Evolutionary conservation across 805 yeast genomes (phyloP).

Genomic region (Sugiyamaella boreocaroliniensis): DNA sequence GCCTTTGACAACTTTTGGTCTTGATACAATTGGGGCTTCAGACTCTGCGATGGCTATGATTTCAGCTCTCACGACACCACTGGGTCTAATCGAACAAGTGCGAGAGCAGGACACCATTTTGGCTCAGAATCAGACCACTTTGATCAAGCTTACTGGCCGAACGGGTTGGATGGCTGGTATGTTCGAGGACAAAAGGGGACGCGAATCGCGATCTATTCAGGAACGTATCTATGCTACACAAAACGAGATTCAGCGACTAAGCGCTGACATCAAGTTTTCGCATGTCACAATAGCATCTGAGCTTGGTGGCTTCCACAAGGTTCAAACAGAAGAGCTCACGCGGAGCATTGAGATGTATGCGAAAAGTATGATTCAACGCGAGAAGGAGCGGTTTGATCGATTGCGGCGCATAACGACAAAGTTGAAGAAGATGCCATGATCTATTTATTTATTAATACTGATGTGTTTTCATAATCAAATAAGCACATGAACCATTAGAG

Average conservation of each 20-base stretch:
- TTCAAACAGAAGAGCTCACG: slow-evolving; percentile 30
- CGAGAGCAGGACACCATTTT: slow-evolving; percentile 20
- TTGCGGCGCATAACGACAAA: slow-evolving; percentile 12
- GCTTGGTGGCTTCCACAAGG: slow-evolving; percentile 32
- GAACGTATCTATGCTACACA: slow-evolving; percentile 26
- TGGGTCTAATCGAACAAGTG: slow-evolving; percentile 23
- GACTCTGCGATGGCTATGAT: slow-evolving; percentile 20
- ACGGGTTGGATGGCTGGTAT: slow-evolving; percentile 29
- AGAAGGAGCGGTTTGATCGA: slow-evolving; percentile 18
- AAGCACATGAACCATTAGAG: slow-evolving; percentile 1
- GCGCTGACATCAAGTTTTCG: slow-evolving; percentile 27
- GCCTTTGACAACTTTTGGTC: slow-evolving; percentile 1
- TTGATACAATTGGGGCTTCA: slow-evolving; percentile 2
- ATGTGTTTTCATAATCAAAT: neutral
- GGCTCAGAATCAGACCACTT: slow-evolving; percentile 18
- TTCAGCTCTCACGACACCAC: slow-evolving; percentile 25
- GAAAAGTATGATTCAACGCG: slow-evolving; percentile 15
- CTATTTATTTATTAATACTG: slow-evolving; percentile 1
- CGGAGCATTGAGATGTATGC: slow-evolving; percentile 20
- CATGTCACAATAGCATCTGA: slow-evolving; percentile 35
- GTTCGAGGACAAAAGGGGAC: slow-evolving; percentile 31
- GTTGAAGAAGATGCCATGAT: slow-evolving; percentile 1
- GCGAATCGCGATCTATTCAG: slow-evolving; percentile 27
- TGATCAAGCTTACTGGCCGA: slow-evolving; percentile 19
- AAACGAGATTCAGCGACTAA: slow-evolving; percentile 25